Percentiles rank a stretch among this genome's conserved stretches.
Evolutionary conservation across 75 land plant genomes (phyloP).

Genomic region (Gnetum montanum): DNA sequence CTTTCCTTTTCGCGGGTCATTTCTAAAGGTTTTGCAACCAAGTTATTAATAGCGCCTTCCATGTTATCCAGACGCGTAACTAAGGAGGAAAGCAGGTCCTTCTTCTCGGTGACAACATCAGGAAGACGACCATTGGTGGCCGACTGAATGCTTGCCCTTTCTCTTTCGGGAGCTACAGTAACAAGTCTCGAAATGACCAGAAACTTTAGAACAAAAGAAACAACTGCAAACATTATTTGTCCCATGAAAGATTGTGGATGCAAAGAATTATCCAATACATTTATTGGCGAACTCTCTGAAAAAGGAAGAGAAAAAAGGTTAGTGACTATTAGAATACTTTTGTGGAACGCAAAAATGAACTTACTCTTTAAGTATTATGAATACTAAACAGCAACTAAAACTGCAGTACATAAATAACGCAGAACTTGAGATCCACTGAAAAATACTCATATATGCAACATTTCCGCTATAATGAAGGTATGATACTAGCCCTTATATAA

Average conservation of each 20-base stretch:
- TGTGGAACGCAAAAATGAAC: too few species aligned
- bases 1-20: constrained; percentile 3
- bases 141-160: neutral
- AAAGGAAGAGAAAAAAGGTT: too few species aligned
- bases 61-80: constrained; percentile 1
- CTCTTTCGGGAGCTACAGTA: neutral
- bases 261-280: too few species aligned
- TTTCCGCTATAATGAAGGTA: too few species aligned
- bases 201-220: neutral
- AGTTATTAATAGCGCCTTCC: neutral
- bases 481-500: too few species aligned
- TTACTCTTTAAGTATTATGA: too few species aligned
- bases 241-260: neutral
- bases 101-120: neutral
- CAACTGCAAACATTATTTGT: neutral
- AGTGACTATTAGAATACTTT: too few species aligned
- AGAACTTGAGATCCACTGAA: too few species aligned
- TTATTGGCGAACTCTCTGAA: too few species aligned
- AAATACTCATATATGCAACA: too few species aligned
- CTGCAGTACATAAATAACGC: too few species aligned
- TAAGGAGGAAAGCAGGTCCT: neutral
- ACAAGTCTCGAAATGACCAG: neutral
- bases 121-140: neutral
- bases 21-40: neutral
- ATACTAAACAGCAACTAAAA: too few species aligned